phyloP scores from a whole-genome alignment of 2,329 filamentous ascomycete genomes.

The Parastagonospora nodorum region DNA sequence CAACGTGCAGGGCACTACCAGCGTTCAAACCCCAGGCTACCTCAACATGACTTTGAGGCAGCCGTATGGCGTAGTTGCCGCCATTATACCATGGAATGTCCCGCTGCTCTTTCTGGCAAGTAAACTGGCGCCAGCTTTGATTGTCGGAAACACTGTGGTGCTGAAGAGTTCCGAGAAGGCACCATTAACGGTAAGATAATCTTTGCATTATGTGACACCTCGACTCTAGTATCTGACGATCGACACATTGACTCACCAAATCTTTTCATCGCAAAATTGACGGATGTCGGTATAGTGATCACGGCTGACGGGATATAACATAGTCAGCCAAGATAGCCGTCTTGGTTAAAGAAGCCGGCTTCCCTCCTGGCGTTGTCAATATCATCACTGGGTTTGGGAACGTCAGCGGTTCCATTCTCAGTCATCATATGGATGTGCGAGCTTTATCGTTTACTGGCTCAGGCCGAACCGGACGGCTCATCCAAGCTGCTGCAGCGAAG shows the following conservation, averaged over 20 bases:
- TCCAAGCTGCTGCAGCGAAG: slow-evolving; percentile 71
- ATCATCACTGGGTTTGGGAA: slow-evolving; percentile 78
- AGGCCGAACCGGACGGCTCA: slow-evolving; percentile 85
- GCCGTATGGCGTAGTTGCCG: slow-evolving; percentile 77
- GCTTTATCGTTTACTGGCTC: slow-evolving; percentile 82
- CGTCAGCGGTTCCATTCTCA: slow-evolving; percentile 76
- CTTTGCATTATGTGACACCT: not conserved
- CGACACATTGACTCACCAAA: not conserved
- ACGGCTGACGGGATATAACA: slow-evolving; percentile 67
- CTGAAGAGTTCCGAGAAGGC: slow-evolving; percentile 41
- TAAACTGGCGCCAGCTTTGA: slow-evolving; percentile 39
- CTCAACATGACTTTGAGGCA: slow-evolving; percentile 75
- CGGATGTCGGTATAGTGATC: not conserved
- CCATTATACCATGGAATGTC: slow-evolving; percentile 70
- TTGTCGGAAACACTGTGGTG: slow-evolving; percentile 41
- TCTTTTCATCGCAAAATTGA: not conserved
- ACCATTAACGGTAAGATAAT: slow-evolving; percentile 75
- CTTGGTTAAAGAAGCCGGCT: slow-evolving; percentile 76
- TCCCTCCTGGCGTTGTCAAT: slow-evolving; percentile 81
- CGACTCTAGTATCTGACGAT: not conserved
- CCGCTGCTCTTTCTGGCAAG: slow-evolving; percentile 33
- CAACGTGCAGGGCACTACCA: slow-evolving; percentile 85
- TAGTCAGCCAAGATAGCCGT: slow-evolving; percentile 79
- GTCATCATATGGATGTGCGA: slow-evolving; percentile 81
- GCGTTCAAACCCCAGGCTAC: slow-evolving; percentile 42